These are phyloP conservation scores for Gastrodia elata DNA, from an alignment of 106 monocot genomes.

Conservation along the genomic window DNA sequence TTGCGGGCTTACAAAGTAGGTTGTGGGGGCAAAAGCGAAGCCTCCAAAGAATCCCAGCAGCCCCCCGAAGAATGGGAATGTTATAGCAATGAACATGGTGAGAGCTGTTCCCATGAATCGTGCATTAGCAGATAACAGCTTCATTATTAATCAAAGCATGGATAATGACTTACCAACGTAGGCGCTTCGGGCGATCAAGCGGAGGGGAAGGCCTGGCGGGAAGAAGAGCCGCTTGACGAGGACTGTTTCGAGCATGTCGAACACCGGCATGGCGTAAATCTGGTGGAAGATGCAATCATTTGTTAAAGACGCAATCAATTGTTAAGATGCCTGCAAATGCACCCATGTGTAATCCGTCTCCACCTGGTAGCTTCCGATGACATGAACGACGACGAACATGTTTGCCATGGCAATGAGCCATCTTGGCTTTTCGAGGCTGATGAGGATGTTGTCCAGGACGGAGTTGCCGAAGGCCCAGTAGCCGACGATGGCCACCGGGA, in stretches of 20 bases:
- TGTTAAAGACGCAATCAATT: too few relatives aligned
- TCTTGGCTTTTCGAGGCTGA: slow-evolving; percentile 18
- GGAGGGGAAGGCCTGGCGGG: slow-evolving; percentile 23
- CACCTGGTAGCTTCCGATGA: slow-evolving; percentile 39
- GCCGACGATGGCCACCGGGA: slow-evolving; percentile 32
- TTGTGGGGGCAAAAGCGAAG: slow-evolving; percentile 52
- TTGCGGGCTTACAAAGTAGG: slow-evolving; percentile 39
- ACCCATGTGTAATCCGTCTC: neutral
- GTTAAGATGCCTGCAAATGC: too few relatives aligned
- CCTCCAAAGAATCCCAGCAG: slow-evolving; percentile 63
- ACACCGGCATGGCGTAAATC: slow-evolving; percentile 38
- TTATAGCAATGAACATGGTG: slow-evolving; percentile 44
- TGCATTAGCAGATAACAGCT: neutral
- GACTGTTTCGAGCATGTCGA: slow-evolving; percentile 39
- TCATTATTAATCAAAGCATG: neutral
- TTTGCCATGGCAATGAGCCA: slow-evolving; percentile 34
- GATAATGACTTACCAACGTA: slow-evolving; percentile 21
- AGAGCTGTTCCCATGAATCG: slow-evolving; percentile 15
- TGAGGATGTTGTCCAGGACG: slow-evolving; percentile 25
- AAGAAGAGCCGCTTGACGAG: slow-evolving; percentile 24
- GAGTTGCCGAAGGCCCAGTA: slow-evolving; percentile 34
- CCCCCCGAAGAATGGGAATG: slow-evolving; percentile 47
- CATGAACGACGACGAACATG: slow-evolving; percentile 29
- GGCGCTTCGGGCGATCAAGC: slow-evolving; percentile 19
- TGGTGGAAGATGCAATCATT: too few relatives aligned